phyloP scores from a whole-genome alignment of 1,139 yeast genomes.

The Debaryomyces coudertii region DNA sequence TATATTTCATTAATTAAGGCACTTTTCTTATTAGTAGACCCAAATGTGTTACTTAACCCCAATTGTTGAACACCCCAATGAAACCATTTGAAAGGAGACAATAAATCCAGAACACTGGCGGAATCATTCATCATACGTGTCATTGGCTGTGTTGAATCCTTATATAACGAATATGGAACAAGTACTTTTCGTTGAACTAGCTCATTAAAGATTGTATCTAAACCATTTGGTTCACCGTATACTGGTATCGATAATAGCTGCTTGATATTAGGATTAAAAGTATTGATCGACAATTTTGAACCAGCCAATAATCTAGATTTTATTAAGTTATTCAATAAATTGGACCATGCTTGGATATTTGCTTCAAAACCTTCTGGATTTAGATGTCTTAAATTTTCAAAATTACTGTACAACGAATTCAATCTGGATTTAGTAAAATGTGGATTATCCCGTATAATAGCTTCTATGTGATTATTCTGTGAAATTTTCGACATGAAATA shows the following conservation, averaged over 20 bases:
- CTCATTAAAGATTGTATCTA: constrained; percentile 30
- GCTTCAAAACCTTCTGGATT: constrained; percentile 76
- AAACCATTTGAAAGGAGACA: constrained; percentile 20
- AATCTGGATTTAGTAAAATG: constrained; percentile 53
- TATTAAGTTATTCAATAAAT: constrained; percentile 29
- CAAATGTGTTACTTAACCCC: constrained; percentile 12
- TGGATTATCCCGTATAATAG: constrained; percentile 20
- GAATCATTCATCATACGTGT: background rate
- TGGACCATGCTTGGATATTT: constrained; percentile 65
- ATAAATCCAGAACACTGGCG: constrained; percentile 9
- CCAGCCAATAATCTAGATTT: constrained; percentile 17
- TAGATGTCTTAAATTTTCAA: constrained; percentile 48
- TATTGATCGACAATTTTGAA: constrained; percentile 27
- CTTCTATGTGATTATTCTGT: constrained; percentile 15
- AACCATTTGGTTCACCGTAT: constrained; percentile 34
- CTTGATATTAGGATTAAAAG: constrained; percentile 25
- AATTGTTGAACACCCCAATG: constrained; percentile 18
- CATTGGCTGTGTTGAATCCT: constrained; percentile 8
- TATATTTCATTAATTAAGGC: constrained; percentile 27
- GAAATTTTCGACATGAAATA: background rate
- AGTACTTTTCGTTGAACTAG: constrained; percentile 25
- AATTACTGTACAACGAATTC: constrained; percentile 68
- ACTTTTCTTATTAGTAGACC: constrained; percentile 16
- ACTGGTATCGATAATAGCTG: constrained; percentile 27
- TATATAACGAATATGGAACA: constrained; percentile 28